A percentile compares a stretch with the other conserved stretches of the same genome.
These are phyloP conservation scores for Aureobasidium zeae DNA, from an alignment of 2,329 filamentous ascomycete genomes.

Conservation along the genomic window DNA sequence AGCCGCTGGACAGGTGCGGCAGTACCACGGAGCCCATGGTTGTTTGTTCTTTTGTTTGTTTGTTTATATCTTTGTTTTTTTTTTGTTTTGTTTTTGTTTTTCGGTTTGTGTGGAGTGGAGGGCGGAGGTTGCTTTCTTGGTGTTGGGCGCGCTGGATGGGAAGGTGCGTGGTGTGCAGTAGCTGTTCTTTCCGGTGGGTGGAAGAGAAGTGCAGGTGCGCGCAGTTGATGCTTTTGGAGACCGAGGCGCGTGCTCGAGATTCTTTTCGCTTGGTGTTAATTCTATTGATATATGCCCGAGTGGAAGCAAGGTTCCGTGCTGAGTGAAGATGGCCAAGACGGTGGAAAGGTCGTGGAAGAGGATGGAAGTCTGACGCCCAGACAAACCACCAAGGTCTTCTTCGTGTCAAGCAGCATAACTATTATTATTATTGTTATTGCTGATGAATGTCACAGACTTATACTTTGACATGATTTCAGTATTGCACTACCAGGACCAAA, in stretches of 20 bases:
- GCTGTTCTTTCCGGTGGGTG: background rate
- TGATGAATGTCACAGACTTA: too few species aligned
- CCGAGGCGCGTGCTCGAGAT: background rate
- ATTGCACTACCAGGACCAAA: too few species aligned
- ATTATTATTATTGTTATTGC: too few species aligned
- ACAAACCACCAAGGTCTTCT: conserved; percentile 4
- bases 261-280: too few species aligned
- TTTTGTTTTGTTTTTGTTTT: background rate
- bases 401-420: too few species aligned
- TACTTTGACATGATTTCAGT: too few species aligned
- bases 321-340: background rate
- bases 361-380: too few species aligned
- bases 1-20: conserved; percentile 81
- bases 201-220: background rate
- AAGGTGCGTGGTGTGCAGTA: background rate
- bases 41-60: background rate
- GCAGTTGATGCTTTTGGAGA: too few species aligned
- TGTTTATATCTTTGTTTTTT: background rate
- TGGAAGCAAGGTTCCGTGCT: too few species aligned
- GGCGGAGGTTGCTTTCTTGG: background rate
- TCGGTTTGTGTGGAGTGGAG: background rate
- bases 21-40: conserved; percentile 78
- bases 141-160: background rate
- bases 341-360: conserved; percentile 6
- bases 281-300: too few species aligned